Evolutionary conservation across 2,329 filamentous ascomycete species (phyloP).

Genomic region (Falciphora oryzae): DNA sequence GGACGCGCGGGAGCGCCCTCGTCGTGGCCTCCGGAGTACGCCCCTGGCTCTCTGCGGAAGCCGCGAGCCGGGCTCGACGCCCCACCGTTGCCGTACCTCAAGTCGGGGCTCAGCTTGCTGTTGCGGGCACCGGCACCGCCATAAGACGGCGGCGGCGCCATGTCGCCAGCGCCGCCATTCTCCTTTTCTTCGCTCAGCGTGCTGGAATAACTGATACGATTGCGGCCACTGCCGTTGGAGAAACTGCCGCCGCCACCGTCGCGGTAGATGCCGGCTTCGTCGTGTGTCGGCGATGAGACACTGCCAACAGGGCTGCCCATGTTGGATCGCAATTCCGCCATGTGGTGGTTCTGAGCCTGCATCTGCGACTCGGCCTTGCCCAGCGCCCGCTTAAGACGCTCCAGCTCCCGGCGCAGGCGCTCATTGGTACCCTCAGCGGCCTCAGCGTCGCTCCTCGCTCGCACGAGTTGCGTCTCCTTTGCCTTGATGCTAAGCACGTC

Average conservation of each 20-base stretch:
- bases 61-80: constrained; percentile 52
- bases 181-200: constrained; percentile 72
- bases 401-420: constrained; percentile 79
- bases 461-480: constrained; percentile 94
- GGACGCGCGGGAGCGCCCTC: constrained; percentile 24
- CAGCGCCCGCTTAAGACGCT: constrained; percentile 85
- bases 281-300: constrained; percentile 46
- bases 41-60: constrained; percentile 34
- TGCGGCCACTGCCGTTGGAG: constrained; percentile 30
- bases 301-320: constrained; percentile 23
- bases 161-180: constrained; percentile 41
- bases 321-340: constrained; percentile 21
- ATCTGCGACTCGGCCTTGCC: constrained; percentile 50
- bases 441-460: constrained; percentile 84
- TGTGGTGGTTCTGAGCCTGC: constrained; percentile 10
- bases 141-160: constrained; percentile 24
- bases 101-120: constrained; percentile 50
- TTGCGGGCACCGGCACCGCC: constrained; percentile 23
- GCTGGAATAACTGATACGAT: constrained; percentile 58
- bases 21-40: constrained; percentile 11
- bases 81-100: constrained; percentile 44
- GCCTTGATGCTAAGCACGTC: constrained; percentile 96
- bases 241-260: constrained; percentile 34
- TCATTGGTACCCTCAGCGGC: constrained; percentile 82
- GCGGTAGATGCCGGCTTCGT: constrained; percentile 56